Conservation (phyloP, 129 eudicot genomes). For the Flaveria linearis region DNA sequence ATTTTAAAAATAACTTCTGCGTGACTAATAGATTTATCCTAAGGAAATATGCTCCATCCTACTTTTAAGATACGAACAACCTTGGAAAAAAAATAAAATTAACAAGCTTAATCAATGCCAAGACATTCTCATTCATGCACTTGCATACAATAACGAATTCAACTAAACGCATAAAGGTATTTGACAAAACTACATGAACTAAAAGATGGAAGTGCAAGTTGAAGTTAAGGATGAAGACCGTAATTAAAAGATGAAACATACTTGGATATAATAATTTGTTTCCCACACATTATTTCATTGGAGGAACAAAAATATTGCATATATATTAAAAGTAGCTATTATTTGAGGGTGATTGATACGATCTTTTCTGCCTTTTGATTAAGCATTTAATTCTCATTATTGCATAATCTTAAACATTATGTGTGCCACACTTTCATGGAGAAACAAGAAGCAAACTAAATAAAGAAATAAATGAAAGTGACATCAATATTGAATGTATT, state of each 20-base stretch:
- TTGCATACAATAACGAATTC: too few species aligned
- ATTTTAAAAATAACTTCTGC: too few species aligned
- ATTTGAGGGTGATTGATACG: constrained; percentile 6
- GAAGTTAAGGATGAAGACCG: not conserved
- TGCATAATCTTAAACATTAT: constrained; percentile 13
- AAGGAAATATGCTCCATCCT: too few species aligned
- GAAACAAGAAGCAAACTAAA: constrained; percentile 9
- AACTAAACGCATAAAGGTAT: not conserved
- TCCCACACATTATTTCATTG: constrained; percentile 8
- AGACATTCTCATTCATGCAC: too few species aligned
- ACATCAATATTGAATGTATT: constrained; percentile 8
- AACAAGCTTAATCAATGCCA: too few species aligned
- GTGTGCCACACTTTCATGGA: not conserved
- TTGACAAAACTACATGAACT: not conserved
- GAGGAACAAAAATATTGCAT: not conserved
- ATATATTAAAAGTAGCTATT: constrained; percentile 6
- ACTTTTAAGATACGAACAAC: too few species aligned
- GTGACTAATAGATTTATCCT: too few species aligned
- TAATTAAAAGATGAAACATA: too few species aligned
- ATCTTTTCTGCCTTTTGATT: not conserved
- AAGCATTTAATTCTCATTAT: not conserved
- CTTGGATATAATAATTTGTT: too few species aligned
- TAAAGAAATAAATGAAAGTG: constrained; percentile 27
- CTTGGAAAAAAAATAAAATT: too few species aligned
- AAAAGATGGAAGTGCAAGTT: not conserved